Percentiles rank a stretch among this genome's conserved stretches.
phyloP scores from a whole-genome alignment of 441 rosid species.

The Theobroma grandiflorum region DNA sequence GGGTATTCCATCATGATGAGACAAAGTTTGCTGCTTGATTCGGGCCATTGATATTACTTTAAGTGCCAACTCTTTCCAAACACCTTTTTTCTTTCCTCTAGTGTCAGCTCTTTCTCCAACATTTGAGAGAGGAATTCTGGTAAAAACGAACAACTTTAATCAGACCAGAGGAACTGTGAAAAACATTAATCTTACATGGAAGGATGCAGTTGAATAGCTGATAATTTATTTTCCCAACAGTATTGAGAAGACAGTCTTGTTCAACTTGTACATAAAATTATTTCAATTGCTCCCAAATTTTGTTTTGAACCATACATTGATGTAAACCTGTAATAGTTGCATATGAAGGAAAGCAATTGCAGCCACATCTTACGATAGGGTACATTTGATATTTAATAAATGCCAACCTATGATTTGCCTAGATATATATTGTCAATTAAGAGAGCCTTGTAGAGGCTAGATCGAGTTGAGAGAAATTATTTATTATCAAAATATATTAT shows the following conservation, averaged over 20 bases:
- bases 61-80: not conserved
- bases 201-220: not conserved
- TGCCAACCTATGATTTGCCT: not conserved
- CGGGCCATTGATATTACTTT: not conserved
- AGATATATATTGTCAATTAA: not conserved
- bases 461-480: no score
- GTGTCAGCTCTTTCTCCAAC: not conserved
- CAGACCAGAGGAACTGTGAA: not conserved
- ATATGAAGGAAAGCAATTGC: not conserved
- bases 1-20: not conserved
- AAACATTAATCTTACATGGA: not conserved
- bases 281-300: not conserved
- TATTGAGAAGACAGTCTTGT: not conserved
- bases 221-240: not conserved
- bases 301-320: not conserved
- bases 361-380: not conserved
- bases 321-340: not conserved
- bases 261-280: no score
- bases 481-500: no score
- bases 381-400: not conserved
- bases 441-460: not conserved
- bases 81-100: not conserved
- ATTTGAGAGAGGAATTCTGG: not conserved
- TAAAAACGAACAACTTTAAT: not conserved
- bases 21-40: not conserved